Percentiles rank a stretch among this genome's conserved stretches.
phyloP scores from a whole-genome alignment of 169 alveolate genomes.

The Plasmodium cynomolgi region DNA sequence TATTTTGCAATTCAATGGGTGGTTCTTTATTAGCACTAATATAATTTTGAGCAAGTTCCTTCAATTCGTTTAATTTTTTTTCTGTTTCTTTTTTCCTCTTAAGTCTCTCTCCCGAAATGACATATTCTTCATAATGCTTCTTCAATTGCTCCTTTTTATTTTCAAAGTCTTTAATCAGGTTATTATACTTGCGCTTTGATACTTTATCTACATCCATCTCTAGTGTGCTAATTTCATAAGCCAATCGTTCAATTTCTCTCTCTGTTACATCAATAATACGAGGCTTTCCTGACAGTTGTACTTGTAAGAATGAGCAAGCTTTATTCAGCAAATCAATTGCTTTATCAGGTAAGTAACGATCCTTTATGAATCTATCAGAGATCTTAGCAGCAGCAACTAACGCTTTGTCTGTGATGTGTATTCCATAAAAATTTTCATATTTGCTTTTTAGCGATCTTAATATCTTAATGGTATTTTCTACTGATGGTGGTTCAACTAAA shows the following conservation, averaged over 20 bases:
- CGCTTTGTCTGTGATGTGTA: slow-evolving; percentile 76
- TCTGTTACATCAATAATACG: slow-evolving; percentile 66
- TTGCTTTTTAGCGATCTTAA: slow-evolving; percentile 74
- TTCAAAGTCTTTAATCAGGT: slow-evolving; percentile 60
- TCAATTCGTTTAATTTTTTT: slow-evolving; percentile 56
- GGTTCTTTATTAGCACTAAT: slow-evolving; percentile 39
- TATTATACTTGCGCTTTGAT: slow-evolving; percentile 46
- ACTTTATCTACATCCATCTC: slow-evolving; percentile 73
- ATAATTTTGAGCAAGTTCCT: slow-evolving; percentile 54
- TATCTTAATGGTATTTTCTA: slow-evolving; percentile 68
- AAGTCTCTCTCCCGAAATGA: slow-evolving; percentile 54
- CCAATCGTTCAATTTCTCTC: slow-evolving; percentile 65
- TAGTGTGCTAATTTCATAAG: slow-evolving; percentile 60
- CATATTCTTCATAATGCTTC: slow-evolving; percentile 64
- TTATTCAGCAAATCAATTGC: slow-evolving; percentile 79
- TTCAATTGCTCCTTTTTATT: slow-evolving; percentile 40
- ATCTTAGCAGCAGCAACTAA: slow-evolving; percentile 75
- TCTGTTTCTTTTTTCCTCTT: slow-evolving; percentile 50
- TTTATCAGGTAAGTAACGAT: slow-evolving; percentile 77
- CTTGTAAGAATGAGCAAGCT: slow-evolving; percentile 76
- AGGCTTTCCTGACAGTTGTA: slow-evolving; percentile 70
- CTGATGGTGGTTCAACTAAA: slow-evolving; percentile 74
- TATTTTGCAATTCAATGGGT: slow-evolving; percentile 46
- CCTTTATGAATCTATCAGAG: slow-evolving; percentile 76
- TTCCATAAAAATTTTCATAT: slow-evolving; percentile 72